Conservation (phyloP, 1,284 basidiomycete genomes). For the Erythrobasidium hasegawianum region DNA sequence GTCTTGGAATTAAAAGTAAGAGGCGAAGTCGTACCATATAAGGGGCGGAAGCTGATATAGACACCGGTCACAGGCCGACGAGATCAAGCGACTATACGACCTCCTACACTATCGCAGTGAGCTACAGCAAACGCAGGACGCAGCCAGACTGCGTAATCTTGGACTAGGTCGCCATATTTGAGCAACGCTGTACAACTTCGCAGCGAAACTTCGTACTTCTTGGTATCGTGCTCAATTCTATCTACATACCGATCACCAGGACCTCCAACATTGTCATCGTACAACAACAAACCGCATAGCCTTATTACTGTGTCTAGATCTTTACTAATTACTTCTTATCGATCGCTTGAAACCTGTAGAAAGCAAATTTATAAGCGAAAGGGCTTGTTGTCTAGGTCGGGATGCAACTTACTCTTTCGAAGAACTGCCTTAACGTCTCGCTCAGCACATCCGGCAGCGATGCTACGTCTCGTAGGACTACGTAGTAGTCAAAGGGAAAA, state of each 20-base stretch:
- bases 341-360: background rate
- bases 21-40: background rate
- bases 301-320: background rate
- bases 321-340: constrained; percentile 9
- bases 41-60: background rate
- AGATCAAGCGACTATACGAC: constrained; percentile 38
- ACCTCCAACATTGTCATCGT: too few species aligned
- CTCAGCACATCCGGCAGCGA: constrained; percentile 85
- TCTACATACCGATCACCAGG: too few species aligned
- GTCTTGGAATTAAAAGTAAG: constrained; percentile 81
- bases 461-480: constrained; percentile 88
- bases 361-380: constrained; percentile 14
- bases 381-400: background rate
- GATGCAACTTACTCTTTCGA: constrained; percentile 45
- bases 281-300: background rate
- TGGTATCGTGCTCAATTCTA: too few species aligned
- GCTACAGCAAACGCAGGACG: constrained; percentile 1
- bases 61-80: constrained; percentile 32
- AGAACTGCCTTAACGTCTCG: constrained; percentile 83
- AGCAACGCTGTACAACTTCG: too few species aligned
- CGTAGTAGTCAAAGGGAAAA: constrained; percentile 98
- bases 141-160: too few species aligned
- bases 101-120: constrained; percentile 36
- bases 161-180: too few species aligned
- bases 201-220: too few species aligned